Evolutionary conservation across 257 asterid genomes (phyloP).

Genomic region (Fraxinus quadrangulata): DNA sequence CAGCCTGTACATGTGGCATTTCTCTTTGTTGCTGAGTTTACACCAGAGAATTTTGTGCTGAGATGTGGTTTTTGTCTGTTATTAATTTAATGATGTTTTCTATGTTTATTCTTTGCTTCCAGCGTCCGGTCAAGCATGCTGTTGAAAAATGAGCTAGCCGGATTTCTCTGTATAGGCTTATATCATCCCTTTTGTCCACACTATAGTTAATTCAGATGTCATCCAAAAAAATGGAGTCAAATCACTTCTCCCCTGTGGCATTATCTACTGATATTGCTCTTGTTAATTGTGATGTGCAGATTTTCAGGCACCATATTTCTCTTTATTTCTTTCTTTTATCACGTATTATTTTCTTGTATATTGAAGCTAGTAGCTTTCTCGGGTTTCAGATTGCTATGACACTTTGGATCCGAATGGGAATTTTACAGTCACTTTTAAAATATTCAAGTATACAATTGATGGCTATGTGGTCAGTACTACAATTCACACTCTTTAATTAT

Average conservation of each 20-base stretch:
- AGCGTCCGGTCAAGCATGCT: neutral
- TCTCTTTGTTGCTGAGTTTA: too few relatives aligned
- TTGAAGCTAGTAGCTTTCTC: conserved; percentile 4
- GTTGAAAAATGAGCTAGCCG: neutral
- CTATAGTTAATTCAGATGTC: neutral
- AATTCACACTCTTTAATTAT: neutral
- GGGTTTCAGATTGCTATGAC: conserved; percentile 60
- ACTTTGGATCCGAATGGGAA: conserved; percentile 74
- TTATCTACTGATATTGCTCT: conserved; percentile 27
- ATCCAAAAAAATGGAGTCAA: conserved; percentile 33
- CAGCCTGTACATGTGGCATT: too few relatives aligned
- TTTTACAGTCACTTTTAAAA: conserved; percentile 51
- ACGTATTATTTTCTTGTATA: conserved; percentile 7
- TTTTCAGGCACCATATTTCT: conserved; percentile 47
- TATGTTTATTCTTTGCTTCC: too few relatives aligned
- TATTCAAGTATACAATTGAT: conserved; percentile 44
- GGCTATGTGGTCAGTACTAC: conserved; percentile 57
- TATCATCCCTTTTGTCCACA: neutral
- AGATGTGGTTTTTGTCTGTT: too few relatives aligned
- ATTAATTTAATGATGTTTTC: too few relatives aligned
- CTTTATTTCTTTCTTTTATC: neutral
- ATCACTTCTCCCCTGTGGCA: conserved; percentile 12
- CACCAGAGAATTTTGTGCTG: too few relatives aligned
- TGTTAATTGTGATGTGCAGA: conserved; percentile 32
- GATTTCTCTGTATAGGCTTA: conserved; percentile 1